phyloP scores from a whole-genome alignment of 2,329 filamentous ascomycete species.

The Pseudogymnoascus sp. region DNA sequence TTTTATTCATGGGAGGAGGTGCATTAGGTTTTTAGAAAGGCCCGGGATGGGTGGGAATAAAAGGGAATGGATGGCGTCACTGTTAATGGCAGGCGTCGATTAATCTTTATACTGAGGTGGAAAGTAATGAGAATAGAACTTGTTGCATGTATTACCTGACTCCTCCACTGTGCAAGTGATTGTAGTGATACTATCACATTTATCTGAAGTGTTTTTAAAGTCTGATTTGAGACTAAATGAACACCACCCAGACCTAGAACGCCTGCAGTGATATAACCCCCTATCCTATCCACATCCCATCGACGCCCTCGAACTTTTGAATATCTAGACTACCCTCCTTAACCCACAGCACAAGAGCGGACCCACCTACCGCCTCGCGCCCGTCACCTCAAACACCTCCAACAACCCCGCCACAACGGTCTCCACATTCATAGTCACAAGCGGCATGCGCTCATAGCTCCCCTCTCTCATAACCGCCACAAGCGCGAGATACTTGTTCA shows the following conservation, averaged over 20 bases:
- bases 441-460: constrained; percentile 71
- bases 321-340: neutral
- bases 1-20: neutral
- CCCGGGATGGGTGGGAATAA: neutral
- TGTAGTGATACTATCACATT: neutral
- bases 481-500: constrained; percentile 66
- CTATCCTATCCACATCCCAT: neutral
- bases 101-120: neutral
- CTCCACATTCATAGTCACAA: constrained; percentile 82
- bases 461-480: constrained; percentile 84
- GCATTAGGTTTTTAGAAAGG: neutral
- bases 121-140: neutral
- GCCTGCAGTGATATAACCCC: neutral
- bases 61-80: constrained; percentile 2
- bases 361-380: constrained; percentile 34
- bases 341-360: neutral
- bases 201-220: neutral
- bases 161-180: neutral
- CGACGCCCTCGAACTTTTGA: neutral
- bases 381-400: constrained; percentile 69
- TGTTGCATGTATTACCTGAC: neutral
- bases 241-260: neutral
- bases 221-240: neutral
- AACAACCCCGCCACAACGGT: constrained; percentile 70
- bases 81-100: constrained; percentile 3